Evolutionary conservation across 768 basidiomycete species (phyloP).

Genomic region (Leucocoprinus leucothites): DNA sequence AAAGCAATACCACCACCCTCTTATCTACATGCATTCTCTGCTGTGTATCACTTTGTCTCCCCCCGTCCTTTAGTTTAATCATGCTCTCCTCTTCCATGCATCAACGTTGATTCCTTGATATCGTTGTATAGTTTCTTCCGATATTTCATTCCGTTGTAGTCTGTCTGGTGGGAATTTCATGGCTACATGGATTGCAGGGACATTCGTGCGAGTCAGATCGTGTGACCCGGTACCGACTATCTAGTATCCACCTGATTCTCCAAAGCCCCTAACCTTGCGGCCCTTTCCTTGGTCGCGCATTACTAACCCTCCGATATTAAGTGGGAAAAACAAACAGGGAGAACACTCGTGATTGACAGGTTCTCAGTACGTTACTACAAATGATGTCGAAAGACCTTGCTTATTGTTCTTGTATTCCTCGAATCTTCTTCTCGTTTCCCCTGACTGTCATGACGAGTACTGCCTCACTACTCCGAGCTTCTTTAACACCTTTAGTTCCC

Average conservation of each 20-base stretch:
- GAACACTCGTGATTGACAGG: background rate
- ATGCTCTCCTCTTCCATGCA: background rate
- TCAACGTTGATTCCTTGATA: constrained; percentile 1
- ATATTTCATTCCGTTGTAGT: background rate
- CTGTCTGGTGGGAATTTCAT: background rate
- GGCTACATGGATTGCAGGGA: background rate
- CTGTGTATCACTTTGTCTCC: background rate
- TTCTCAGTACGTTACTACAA: background rate
- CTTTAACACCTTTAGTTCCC: too few relatives aligned
- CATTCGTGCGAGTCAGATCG: background rate
- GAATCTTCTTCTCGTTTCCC: too few relatives aligned
- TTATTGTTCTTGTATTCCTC: too few relatives aligned
- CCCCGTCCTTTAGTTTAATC: background rate
- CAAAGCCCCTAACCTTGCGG: too few relatives aligned
- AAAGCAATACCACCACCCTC: background rate
- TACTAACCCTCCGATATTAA: too few relatives aligned
- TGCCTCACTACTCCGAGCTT: too few relatives aligned
- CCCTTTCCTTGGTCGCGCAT: too few relatives aligned
- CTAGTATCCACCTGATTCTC: background rate
- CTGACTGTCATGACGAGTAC: too few relatives aligned
- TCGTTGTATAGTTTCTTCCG: constrained; percentile 7
- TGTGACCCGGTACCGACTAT: constrained; percentile 5
- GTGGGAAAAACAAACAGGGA: too few relatives aligned
- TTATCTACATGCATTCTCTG: background rate
- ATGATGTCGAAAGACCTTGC: too few relatives aligned